A percentile compares a stretch with the other conserved stretches of the same genome.
Evolutionary conservation across 768 basidiomycete species (phyloP).

Genomic region (Pulveroboletus sp.): DNA sequence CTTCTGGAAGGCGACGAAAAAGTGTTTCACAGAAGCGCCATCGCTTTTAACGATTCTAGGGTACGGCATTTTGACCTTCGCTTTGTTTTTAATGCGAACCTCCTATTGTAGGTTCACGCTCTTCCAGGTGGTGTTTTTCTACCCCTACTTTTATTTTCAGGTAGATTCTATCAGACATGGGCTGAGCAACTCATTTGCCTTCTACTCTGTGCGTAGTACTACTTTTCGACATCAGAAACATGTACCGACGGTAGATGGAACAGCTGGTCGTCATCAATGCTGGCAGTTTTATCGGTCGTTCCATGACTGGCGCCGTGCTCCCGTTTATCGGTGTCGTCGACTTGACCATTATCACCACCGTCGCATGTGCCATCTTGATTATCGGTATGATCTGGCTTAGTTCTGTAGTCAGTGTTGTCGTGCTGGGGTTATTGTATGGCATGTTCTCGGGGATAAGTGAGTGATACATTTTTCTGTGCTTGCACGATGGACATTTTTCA

Average conservation of each 20-base stretch:
- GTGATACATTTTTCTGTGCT: constrained; percentile 1
- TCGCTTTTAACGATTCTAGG: constrained; percentile 25
- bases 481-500: neutral
- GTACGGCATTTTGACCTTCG: constrained; percentile 1
- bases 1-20: constrained; percentile 17
- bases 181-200: constrained; percentile 37
- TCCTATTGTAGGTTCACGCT: constrained; percentile 13
- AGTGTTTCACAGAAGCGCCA: constrained; percentile 22
- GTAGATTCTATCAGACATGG: constrained; percentile 51
- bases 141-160: constrained; percentile 59
- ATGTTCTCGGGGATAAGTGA: constrained; percentile 46
- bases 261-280: constrained; percentile 46
- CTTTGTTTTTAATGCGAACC: neutral
- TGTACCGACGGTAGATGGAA: constrained; percentile 20
- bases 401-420: constrained; percentile 35
- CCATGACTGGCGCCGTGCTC: constrained; percentile 40
- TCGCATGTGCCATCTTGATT: constrained; percentile 36
- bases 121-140: constrained; percentile 42
- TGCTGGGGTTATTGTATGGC: constrained; percentile 46
- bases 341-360: constrained; percentile 34
- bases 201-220: constrained; percentile 46
- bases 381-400: constrained; percentile 45
- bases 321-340: constrained; percentile 43
- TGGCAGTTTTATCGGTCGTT: constrained; percentile 46
- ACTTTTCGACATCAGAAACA: neutral